Evolutionary conservation across 305 asterid genomes (phyloP), one percentile per base, ranked within the genome.

Genomic region (Plantago coronopus): DNA sequence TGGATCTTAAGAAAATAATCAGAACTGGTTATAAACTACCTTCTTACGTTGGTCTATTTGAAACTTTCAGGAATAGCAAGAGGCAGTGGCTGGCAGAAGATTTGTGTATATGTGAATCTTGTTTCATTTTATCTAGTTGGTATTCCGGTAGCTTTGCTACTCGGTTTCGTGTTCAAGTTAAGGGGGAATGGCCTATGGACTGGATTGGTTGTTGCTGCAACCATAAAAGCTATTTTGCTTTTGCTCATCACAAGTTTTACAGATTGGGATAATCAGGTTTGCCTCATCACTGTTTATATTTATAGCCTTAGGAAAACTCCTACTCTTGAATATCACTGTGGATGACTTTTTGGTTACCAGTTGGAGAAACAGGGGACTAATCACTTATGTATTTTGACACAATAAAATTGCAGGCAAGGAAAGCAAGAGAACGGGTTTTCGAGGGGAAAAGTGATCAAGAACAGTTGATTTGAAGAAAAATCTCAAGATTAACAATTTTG

Each of bases 11-110:
- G 43, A 38, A 10, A 34, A 7, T 7, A 4, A 34, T 7, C 2
- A 7, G 9, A 34, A 38, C 15, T 38, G 1, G 13, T 8, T 27
- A 27, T 11, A 38, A 38, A 38, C 43, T 10, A 11, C 56, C 15
- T 21, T 19, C 56, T 57, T 31, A 12, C 9, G 17, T 13, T 34
- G 23, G 11, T 42, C 43, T 7, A 15, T 27, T 17, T 22, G 4
- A 9, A 0, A 23, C 51, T 44, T 10, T 11, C 69, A 81, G 87
- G 88, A 2, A 69, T 74, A 31, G 88, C 81, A 2, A 76, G 81
- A 75, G 88, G 88, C 49, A 61, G 79, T 16, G 88, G 88, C 8
- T 79, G 85, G 83, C 83, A 79, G 62, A 74, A 74, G 42, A 53
- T 82, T 17, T 83, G 78, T 0, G 88, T 73, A 0, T 81, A 74